Base-by-base conservation (phyloP, 768 basidiomycete species). In the Amanita phalloides region DNA sequence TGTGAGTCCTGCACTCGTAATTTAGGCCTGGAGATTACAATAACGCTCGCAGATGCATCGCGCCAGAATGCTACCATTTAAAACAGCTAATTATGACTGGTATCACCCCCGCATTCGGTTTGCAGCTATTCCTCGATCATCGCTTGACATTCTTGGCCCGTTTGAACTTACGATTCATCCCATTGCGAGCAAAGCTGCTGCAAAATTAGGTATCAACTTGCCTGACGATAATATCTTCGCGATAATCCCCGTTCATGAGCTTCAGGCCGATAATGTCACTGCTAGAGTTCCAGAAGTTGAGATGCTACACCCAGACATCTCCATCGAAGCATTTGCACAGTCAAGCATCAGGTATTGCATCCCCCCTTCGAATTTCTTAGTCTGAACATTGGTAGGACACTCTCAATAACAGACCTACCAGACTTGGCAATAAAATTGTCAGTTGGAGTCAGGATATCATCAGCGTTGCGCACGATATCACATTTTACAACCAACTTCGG, bases 401-500 rank as follows among this genome's bases (percentile, higher is more conserved):
- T 79, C 25, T 58, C 71, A 6, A 58, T 78, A 20, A 70, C 74
- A 3, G 71, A 72, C 33, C 65, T 75, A 35, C 70, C 68, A 17
- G 68, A 68, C 17, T 63, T 73, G 45, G 71, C 76, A 7, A 58
- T 79, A 11, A 81, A 80, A 55, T 57, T 80, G 25, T 68, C 77
- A 5, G 69, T 81, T 50, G 76, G 75, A 11, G 76, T 80, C 50
- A 77, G 74, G 54, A 76, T 81, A 53, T 79, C 79, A 17, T 81
- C 78, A 20, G 68, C 76, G 1, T 63, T 80, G 41, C 68, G 79
- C 47, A 81, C 79, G 3, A 78, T 81, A 47, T 78, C 79, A 39
- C 79, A 79, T 57, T 78, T 72, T 53, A 78, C 78, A 2, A 75
- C 78, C 23, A 66, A 77, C 57, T 75, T 79, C 56, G 78, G 76